Evolutionary conservation across 169 alveolate species (phyloP), one percentile per base, ranked within the genome.

Genomic region (Cystoisospora suis): DNA sequence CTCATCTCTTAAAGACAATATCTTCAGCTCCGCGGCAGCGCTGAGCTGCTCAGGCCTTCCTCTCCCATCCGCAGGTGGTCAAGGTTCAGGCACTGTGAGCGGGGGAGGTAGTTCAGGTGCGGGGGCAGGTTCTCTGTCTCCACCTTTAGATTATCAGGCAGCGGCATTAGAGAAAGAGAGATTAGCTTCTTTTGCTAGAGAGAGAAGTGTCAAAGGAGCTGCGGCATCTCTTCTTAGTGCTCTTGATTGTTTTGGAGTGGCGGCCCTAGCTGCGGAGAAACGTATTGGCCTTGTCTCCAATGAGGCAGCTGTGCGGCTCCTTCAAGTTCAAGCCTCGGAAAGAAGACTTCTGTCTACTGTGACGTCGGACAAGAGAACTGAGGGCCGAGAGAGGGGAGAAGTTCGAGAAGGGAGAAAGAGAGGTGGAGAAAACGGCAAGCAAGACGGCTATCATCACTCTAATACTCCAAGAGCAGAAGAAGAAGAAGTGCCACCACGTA

Each of bases 221-320:
- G 86, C 91, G 5, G 81, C 91, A 23, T 72, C 91, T 72, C 86
- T 87, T 15, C 56, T 87, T 59, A 70, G 86, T 23, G 91, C 91
- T 9, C 49, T 87, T 23, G 91, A 87, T 42, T 87, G 91, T 44
- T 79, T 65, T 27, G 86, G 80, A 27, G 61, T 87, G 38, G 72
- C 91, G 42, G 91, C 91, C 29, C 45, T 58, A 20, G 45, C 70
- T 20, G 86, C 83, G 17, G 91, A 87, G 58, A 46, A 58, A 2
- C 2, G 29, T 42, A 44, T 49, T 15, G 15, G 58, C 1, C 6
- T 44, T 0, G 77, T 65, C 44, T 23, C 45, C n/a, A 65, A 36
- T 32, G 77, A 65, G 77, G 34, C 44, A 23, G 77, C 77, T 4
- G 34, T 65, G 77, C 77, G 77, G 42, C 12, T 65, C 77, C n/a